These are phyloP conservation scores for Papilionanthe hybrid DNA, from an alignment of 116 monocot genomes.

Conservation along the genomic window DNA sequence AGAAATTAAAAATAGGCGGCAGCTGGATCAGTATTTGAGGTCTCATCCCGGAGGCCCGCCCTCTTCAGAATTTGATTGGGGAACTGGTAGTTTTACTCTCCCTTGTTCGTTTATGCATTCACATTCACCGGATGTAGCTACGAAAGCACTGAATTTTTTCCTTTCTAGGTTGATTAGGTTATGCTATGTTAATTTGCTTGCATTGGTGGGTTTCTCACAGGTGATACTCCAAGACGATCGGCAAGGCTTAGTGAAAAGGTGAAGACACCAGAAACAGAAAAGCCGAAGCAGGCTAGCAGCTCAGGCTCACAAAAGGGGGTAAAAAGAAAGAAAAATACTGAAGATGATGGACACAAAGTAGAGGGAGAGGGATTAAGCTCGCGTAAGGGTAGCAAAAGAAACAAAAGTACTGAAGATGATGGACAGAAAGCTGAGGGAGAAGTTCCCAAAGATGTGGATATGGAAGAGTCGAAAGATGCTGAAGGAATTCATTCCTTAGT, in stretches of 20 bases:
- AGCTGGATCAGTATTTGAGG: conserved; percentile 57
- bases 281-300: conserved; percentile 13
- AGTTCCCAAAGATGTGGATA: conserved; percentile 16
- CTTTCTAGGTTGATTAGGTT: neutral
- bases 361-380: neutral
- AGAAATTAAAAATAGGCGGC: conserved; percentile 64
- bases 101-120: neutral
- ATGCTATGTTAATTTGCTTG: neutral
- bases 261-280: conserved; percentile 19
- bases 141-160: neutral
- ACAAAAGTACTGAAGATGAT: conserved; percentile 3
- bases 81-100: conserved; percentile 43
- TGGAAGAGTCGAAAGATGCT: conserved; percentile 17
- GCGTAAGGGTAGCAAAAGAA: neutral
- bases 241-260: conserved; percentile 22
- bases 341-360: conserved; percentile 9
- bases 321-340: neutral
- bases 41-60: conserved; percentile 53
- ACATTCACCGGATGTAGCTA: neutral
- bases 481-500: neutral
- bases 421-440: conserved; percentile 1
- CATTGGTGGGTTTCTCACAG: conserved; percentile 4
- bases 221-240: conserved; percentile 25
- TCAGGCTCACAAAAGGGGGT: conserved; percentile 19
- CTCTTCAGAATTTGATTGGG: conserved; percentile 80